Evolutionary conservation across 306 rosid species (phyloP), one percentile per base, ranked within the genome.

Genomic region (Cicer judaicum): DNA sequence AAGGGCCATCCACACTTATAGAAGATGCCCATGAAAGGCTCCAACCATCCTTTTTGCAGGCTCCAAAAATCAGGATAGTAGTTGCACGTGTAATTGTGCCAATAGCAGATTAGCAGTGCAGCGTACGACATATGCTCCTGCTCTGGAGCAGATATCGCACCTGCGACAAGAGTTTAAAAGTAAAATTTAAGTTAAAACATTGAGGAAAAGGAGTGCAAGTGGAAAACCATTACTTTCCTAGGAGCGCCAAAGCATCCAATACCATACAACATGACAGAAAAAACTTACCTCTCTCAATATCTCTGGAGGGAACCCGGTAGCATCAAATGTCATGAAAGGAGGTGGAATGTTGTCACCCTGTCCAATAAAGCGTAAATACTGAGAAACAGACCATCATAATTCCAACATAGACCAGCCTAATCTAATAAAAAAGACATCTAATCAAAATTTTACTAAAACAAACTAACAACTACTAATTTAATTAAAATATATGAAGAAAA

Each of bases 91-190:
- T 85, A 87, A 88, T 86, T 88, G 96, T 92, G 96, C 93, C 96
- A 90, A 85, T 87, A 84, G 95, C 98, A 87, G 90, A 87, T 82
- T 86, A 87, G 93, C 98, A 87, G 89, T 85, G 96, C 99, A 95
- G 99, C 98, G 99, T 95, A 95, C 99, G 99, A 95, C 99, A 95
- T 95, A 88, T 95, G 99, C 99, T 95, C 99, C 99, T 86, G 96
- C 96, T 78, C 98, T 79, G 98, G 99, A 95, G 99, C 99, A 95
- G 90, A 95, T 95, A 95, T 95, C 99, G 99, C 98, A 95, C 97
- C 99, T 95, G 99, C 99, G 96, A 95, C 96, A 94, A 94, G 95
- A 92, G 97, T 90, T 90, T 79, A 84, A 83, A 90, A 84, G 81
- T 79, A 78, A 79, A 40, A 76, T 72, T 82, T 70, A 66, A 52